phyloP scores from a whole-genome alignment of 495 filamentous ascomycete genomes.

The Tuber aestivum region DNA sequence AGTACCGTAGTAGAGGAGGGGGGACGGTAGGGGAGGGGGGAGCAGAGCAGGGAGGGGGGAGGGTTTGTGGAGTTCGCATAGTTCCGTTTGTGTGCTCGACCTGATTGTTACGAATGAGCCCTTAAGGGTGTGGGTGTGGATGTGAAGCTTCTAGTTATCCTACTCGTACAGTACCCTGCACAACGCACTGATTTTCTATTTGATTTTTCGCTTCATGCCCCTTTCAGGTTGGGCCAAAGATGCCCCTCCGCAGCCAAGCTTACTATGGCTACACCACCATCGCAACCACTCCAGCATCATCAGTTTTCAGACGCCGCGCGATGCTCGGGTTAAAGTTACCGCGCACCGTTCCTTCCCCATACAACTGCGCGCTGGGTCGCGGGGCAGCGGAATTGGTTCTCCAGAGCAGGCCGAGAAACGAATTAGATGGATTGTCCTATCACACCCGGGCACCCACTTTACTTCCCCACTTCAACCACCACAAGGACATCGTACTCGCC shows the following conservation, averaged over 20 bases:
- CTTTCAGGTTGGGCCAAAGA: background rate
- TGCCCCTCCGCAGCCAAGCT: background rate
- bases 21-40: conserved; percentile 23
- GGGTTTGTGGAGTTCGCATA: conserved; percentile 23
- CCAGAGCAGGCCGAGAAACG: conserved; percentile 21
- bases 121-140: conserved; percentile 13
- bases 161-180: conserved; percentile 25
- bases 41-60: conserved; percentile 31
- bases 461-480: conserved; percentile 21
- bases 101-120: conserved; percentile 22
- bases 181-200: background rate
- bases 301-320: background rate
- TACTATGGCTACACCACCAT: background rate
- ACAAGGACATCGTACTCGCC: background rate
- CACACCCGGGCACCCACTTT: background rate
- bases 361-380: conserved; percentile 32
- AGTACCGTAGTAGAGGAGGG: conserved; percentile 30
- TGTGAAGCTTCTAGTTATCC: conserved; percentile 36
- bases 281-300: background rate
- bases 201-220: no score
- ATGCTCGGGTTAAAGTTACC: background rate
- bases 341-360: conserved; percentile 33
- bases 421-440: background rate
- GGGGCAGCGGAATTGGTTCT: conserved; percentile 26
- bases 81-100: conserved; percentile 34